Evolutionary conservation across 73 alveolate species (phyloP).

Genomic region (Stentor roeselii): DNA sequence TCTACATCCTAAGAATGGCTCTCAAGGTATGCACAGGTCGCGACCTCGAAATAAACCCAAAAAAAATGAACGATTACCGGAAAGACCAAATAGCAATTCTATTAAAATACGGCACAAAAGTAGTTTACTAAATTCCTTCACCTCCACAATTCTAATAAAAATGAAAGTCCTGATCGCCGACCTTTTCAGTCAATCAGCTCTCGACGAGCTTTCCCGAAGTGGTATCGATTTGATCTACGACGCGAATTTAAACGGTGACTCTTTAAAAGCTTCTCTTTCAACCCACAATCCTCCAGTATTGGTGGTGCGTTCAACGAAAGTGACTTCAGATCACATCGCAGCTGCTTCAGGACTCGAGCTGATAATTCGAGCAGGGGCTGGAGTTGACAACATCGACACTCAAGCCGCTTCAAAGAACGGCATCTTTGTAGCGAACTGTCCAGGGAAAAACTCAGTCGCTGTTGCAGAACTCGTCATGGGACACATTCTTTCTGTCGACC

Average conservation of each 20-base stretch:
- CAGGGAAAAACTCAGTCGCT: constrained; percentile 88
- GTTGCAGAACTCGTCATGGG: constrained; percentile 89
- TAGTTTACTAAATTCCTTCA: no score
- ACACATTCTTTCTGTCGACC: constrained; percentile 56
- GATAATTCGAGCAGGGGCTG: constrained; percentile 90
- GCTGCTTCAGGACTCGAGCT: constrained; percentile 58
- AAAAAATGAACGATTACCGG: no score
- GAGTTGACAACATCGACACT: constrained; percentile 75
- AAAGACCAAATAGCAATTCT: no score
- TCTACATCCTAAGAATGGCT: no score
- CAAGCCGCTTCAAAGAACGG: constrained; percentile 67
- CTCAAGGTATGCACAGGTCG: no score
- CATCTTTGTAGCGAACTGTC: constrained; percentile 80
- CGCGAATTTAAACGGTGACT: constrained; percentile 46
- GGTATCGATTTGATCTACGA: constrained; percentile 54
- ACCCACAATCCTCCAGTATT: constrained; percentile 45
- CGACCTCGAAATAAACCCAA: no score
- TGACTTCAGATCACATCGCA: constrained; percentile 55
- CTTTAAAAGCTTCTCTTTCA: constrained; percentile 45
- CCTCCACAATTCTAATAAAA: no score
- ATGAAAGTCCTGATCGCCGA: constrained; percentile 59
- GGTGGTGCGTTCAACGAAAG: constrained; percentile 78
- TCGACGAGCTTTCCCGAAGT: constrained; percentile 39
- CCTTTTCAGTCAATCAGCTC: constrained; percentile 47
- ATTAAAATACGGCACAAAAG: no score